Evolutionary conservation across 495 filamentous ascomycete species (phyloP), one percentile per base, ranked within the genome.

Genomic region (Geoglossum glabrum): DNA sequence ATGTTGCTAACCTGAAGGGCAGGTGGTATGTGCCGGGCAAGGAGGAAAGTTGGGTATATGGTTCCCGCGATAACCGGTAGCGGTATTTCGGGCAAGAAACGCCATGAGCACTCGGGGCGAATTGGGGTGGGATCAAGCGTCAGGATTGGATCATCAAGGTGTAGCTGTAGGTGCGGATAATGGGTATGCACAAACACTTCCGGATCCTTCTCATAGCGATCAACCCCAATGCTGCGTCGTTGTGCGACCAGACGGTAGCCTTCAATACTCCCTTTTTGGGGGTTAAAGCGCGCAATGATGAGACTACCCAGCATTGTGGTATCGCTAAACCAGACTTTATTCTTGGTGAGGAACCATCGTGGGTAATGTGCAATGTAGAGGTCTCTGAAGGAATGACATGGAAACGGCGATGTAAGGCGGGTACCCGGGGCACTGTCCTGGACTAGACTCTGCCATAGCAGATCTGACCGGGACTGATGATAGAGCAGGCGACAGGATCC

Each of bases 251-350:
- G 69, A n/a, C 80, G 78, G 68, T 88, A 87, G 30, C 78, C 86
- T 65, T 90, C 86, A 57, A 97, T 93, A 59, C 81, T 80, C 11
- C 82, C 85, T 15, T 77, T 71, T 19, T 77, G 72, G 21, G 79
- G 71, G 65, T 93, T 79, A 63, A 88, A 96, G 0, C 83, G 80
- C 28, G 78, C 73, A 21, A 94, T 65, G 23, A 93, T 74, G 34
- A 95, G 64, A 55, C 80, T 82, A 0, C 89, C 89, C 0, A 71
- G 75, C 28, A 80, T 70, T n/a, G 78, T 74, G 27, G 66, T 74
- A 68, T 95, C 88, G 33, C 79, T 76, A 63, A 93, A 88, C 90
- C 90, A 97, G 43, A 97, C 68, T 69, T 85, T 87, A 60, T 86
- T 70, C 57, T 76, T 76, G 0, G 85, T 73, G 0, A 97, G 74